Percentiles rank a stretch among this genome's conserved stretches.
These are phyloP conservation scores for Debaryomycetaceae sp. DNA, from an alignment of 1,139 yeast genomes.

Conservation along the genomic window DNA sequence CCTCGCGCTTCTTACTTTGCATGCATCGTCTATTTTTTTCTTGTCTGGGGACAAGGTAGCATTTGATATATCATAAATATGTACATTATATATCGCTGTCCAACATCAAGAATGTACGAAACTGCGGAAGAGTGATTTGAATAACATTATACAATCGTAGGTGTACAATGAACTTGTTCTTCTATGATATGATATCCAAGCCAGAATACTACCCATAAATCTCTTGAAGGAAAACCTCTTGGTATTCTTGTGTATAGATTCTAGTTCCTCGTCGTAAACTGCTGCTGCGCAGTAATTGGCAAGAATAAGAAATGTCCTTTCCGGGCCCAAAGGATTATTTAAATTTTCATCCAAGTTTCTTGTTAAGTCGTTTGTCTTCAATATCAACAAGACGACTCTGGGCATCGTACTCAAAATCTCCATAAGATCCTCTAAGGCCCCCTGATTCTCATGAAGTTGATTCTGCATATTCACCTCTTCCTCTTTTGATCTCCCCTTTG, in stretches of 20 bases:
- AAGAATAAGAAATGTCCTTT: conserved; percentile 82
- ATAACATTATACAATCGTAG: conserved; percentile 47
- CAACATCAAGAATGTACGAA: conserved; percentile 3
- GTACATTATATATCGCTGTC: conserved; percentile 1
- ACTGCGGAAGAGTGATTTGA: conserved; percentile 15
- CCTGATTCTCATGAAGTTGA: conserved; percentile 54
- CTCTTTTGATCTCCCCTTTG: conserved; percentile 47
- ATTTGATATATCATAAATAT: conserved; percentile 1
- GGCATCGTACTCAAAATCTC: conserved; percentile 77
- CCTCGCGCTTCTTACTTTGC: not conserved
- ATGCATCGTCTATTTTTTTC: not conserved
- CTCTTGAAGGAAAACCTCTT: conserved; percentile 38
- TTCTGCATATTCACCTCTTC: conserved; percentile 60
- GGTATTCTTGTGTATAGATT: conserved; percentile 29
- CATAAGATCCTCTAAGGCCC: conserved; percentile 75
- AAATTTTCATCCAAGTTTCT: conserved; percentile 82
- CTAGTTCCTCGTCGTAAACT: conserved; percentile 64
- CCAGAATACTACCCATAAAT: conserved; percentile 28
- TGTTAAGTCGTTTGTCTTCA: conserved; percentile 92
- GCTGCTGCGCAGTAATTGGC: conserved; percentile 85
- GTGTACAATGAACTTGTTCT: conserved; percentile 51
- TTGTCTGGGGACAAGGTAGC: not conserved
- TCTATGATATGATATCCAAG: conserved; percentile 51
- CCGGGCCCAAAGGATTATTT: conserved; percentile 81
- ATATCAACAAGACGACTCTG: conserved; percentile 73